Percentiles rank a stretch among this genome's conserved stretches.
phyloP scores from a whole-genome alignment of 2,329 filamentous ascomycete species.

The Verticillium isaacii region DNA sequence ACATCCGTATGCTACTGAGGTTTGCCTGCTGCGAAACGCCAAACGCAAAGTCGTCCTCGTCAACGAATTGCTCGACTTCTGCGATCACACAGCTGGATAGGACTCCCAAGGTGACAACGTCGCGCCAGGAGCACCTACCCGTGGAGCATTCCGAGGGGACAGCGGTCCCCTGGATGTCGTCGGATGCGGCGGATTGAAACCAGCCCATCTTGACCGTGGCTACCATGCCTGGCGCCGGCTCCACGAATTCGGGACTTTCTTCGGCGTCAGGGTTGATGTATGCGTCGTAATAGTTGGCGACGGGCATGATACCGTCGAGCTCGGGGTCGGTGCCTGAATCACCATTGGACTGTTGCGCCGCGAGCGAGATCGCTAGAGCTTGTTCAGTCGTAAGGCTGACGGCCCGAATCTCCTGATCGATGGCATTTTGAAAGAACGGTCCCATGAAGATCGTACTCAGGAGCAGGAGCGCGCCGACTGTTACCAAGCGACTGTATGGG shows the following conservation, averaged over 20 bases:
- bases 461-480: neutral
- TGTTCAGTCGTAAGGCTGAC: neutral
- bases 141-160: neutral
- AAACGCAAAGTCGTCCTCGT: neutral
- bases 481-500: neutral
- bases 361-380: neutral
- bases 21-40: neutral
- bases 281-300: neutral
- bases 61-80: neutral
- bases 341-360: neutral
- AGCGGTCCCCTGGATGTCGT: neutral
- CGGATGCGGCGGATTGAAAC: neutral
- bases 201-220: neutral
- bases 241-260: neutral
- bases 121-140: neutral
- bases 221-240: neutral
- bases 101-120: neutral
- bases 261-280: neutral
- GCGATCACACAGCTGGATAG: neutral
- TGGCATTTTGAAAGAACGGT: neutral
- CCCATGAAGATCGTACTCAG: neutral
- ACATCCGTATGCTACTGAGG: neutral
- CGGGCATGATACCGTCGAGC: neutral
- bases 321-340: neutral
- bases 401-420: neutral